Base-by-base conservation (phyloP, 2,329 filamentous ascomycete genomes). In the Alternaria hordeiaustralica region DNA sequence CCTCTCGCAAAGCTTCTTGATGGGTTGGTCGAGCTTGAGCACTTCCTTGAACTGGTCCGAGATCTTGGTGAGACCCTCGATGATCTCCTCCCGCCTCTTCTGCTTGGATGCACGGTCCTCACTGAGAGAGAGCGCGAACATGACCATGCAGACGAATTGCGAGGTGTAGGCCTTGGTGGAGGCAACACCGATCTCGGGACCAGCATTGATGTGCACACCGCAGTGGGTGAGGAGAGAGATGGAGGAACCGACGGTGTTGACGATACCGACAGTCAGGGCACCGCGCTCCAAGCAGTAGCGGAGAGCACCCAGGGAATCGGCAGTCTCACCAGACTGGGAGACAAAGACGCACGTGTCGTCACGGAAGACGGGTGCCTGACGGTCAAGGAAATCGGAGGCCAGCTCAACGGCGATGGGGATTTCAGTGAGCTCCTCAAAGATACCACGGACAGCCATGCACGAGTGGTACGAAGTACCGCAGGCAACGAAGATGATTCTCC, bases 101-200 rank as follows among this genome's bases (percentile, higher is more conserved):
- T 91, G 88, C 89, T 99, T 99, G 72, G 94, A 97, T 45, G 94
- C 93, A 74, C 96, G 93, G 82, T 99, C 96, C 84, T 99, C 96
- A 77, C 93, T 96, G 62, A 99, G 88, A 28, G 94, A 97, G 68
- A 99, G 87, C 7, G 96, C 96, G 77, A 99, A 98, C 96, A 99
- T 99, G 84, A 98, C 92, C 94, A 99, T 97, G 81, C 96, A 97
- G 78, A 99, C 93, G 82, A 98, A 99, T 82, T 99, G 96, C 50
- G 96, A 98, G 13, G 96, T 99, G 85, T 99, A 99, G 43, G 96
- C 96, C 87, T 99, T 99, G 82, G 96, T 99, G 50, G 95, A 98
- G 64, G 96, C 96, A 70, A 99, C 96, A 89, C 96, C 96, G 69
- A 99, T 98, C 83, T 99, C 96, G 58, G 96, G 96, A 61, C 96